Base-by-base conservation (phyloP, 2,329 filamentous ascomycete species). In the Lachnellula arida region DNA sequence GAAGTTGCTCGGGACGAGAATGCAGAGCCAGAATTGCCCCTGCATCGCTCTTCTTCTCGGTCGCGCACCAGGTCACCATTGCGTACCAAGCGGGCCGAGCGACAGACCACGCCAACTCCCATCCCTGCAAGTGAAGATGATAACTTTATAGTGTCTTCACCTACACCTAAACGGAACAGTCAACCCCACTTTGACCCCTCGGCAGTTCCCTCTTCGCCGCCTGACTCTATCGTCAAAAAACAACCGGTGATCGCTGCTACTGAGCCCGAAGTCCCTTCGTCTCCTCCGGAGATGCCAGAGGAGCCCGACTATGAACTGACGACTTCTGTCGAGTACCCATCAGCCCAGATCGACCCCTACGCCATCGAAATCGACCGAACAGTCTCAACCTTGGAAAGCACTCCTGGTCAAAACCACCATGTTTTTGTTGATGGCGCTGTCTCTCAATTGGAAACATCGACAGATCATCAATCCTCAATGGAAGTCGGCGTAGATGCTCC, bases 151-250 rank as follows among this genome's bases (percentile, higher is more conserved):
- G 78, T 76, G 19, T 82, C 78, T 6, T 86, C 83, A 0, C 84
- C 84, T 1, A 86, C 84, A 1, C 84, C 67, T 1, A 65, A 61
- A 49, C 59, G 66, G 32, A 50, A 81, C 4, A 74, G 81, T 47
- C 78, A 81, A 35, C 80, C 79, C 22, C 75, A 79, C 42, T 70
- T 72, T 17, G 77, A 76, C 48, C 72, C 77, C 66, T 76, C 75
- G 2, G 81, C 82, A 50, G 75, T 79, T 4, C 79, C 81, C 9
- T 85, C 82, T 5, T 85, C 82, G 0, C 82, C 82, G 5, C 81
- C 80, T 1, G 75, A 81, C 55, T 48, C 76, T 78, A 0, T 76
- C 80, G 50, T 75, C 76, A 8, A 81, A 79, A 54, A 76, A 79
- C 12, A 71, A 82, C 5, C 65, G 79, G 5, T 74, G 76, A 2